Evolutionary conservation across 1,284 basidiomycete genomes (phyloP).

Genomic region (Malassezia equina): DNA sequence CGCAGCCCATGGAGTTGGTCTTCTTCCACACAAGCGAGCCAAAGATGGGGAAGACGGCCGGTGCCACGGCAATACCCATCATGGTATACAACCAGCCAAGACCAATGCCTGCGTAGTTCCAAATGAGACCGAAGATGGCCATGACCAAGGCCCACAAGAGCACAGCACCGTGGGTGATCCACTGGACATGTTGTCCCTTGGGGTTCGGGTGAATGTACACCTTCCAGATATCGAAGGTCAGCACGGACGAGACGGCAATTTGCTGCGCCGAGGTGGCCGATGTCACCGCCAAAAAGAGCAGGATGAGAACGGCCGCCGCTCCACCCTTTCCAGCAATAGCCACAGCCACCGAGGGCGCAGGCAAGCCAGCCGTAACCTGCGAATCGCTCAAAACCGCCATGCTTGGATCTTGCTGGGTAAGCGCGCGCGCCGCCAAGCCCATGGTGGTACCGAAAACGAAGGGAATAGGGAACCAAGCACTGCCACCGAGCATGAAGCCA

Average conservation of each 20-base stretch:
- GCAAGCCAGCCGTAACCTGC: conserved; percentile 35
- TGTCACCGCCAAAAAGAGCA: conserved; percentile 59
- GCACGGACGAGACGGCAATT: conserved; percentile 61
- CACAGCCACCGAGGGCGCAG: conserved; percentile 54
- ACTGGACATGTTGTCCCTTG: conserved; percentile 57
- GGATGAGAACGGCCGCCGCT: conserved; percentile 64
- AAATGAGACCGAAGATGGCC: conserved; percentile 71
- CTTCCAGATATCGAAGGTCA: conserved; percentile 57
- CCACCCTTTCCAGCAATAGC: conserved; percentile 64
- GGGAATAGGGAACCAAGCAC: conserved; percentile 61
- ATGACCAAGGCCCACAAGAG: conserved; percentile 62
- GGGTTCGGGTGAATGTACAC: conserved; percentile 59
- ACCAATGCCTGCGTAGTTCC: conserved; percentile 75
- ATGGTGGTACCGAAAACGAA: conserved; percentile 57
- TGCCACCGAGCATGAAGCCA: conserved; percentile 72
- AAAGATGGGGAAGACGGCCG: conserved; percentile 76
- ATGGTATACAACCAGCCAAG: conserved; percentile 53
- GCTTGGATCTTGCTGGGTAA: conserved; percentile 26
- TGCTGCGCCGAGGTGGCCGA: conserved; percentile 78
- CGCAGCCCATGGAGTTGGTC: conserved; percentile 44
- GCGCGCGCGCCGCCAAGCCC: conserved; percentile 52
- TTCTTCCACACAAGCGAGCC: conserved; percentile 53
- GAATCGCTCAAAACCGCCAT: conserved; percentile 20
- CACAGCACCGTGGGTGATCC: conserved; percentile 58
- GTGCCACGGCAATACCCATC: conserved; percentile 73